Percentiles rank a stretch among this genome's conserved stretches.
phyloP scores from a whole-genome alignment of 495 filamentous ascomycete genomes.

The Penicillium maclennaniae region DNA sequence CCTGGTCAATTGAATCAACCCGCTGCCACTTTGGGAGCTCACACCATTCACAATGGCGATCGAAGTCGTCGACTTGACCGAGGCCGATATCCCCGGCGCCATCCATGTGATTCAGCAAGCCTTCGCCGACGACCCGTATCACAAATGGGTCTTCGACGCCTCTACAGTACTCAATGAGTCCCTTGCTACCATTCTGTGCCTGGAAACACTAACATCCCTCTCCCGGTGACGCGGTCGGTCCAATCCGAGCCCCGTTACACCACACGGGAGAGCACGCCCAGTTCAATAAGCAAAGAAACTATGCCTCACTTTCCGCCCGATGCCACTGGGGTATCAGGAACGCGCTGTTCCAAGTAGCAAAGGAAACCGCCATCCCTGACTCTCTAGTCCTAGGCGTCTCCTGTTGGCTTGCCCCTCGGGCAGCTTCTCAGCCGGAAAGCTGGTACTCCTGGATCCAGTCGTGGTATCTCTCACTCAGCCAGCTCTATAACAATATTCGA shows the following conservation, averaged over 20 bases:
- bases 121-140: slow-evolving; percentile 62
- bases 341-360: slow-evolving; percentile 62
- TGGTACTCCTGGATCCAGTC: slow-evolving; percentile 53
- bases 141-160: slow-evolving; percentile 57
- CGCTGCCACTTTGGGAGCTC: neutral
- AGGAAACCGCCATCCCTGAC: slow-evolving; percentile 30
- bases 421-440: slow-evolving; percentile 35
- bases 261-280: slow-evolving; percentile 13
- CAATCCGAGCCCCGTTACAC: slow-evolving; percentile 8
- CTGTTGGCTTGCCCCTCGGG: slow-evolving; percentile 60
- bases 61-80: slow-evolving; percentile 48
- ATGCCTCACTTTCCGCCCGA: slow-evolving; percentile 53
- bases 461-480: slow-evolving; percentile 54
- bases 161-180: slow-evolving; percentile 36
- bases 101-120: slow-evolving; percentile 52
- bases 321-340: slow-evolving; percentile 63
- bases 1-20: neutral
- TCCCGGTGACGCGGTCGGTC: slow-evolving; percentile 19
- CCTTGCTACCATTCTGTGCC: neutral
- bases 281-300: slow-evolving; percentile 53
- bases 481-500: slow-evolving; percentile 54
- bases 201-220: slow-evolving; percentile 14
- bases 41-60: slow-evolving; percentile 42
- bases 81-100: slow-evolving; percentile 58
- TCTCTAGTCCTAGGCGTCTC: slow-evolving; percentile 56